phyloP scores from a whole-genome alignment of 1,284 basidiomycete species.

The Heterobasidion irregulare region DNA sequence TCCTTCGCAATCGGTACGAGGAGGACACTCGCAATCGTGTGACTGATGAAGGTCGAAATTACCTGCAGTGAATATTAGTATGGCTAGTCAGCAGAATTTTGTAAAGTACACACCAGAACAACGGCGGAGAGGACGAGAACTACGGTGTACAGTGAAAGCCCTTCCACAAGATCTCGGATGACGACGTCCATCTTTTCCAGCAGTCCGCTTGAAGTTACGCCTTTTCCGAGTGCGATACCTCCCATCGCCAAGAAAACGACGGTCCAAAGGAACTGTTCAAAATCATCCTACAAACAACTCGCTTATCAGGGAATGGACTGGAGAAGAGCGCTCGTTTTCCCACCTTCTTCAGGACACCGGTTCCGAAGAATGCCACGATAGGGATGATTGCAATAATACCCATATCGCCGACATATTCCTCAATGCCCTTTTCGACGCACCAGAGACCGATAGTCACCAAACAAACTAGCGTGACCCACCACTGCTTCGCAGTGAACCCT shows the following conservation, averaged over 20 bases:
- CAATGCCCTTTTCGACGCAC: slow-evolving; percentile 84
- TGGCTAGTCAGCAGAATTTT: neutral
- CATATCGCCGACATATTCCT: slow-evolving; percentile 88
- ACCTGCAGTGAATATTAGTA: slow-evolving; percentile 32
- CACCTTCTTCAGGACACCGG: slow-evolving; percentile 91
- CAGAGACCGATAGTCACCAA: slow-evolving; percentile 85
- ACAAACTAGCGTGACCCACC: slow-evolving; percentile 84
- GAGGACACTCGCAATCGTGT: slow-evolving; percentile 94
- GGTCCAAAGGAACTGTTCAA: slow-evolving; percentile 91
- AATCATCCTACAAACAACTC: slow-evolving; percentile 69
- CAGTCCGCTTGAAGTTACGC: slow-evolving; percentile 86
- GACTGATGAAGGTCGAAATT: slow-evolving; percentile 87
- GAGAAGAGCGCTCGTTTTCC: neutral
- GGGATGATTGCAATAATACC: slow-evolving; percentile 95
- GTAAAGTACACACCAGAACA: slow-evolving; percentile 63
- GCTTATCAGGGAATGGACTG: neutral
- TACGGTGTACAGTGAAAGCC: slow-evolving; percentile 72
- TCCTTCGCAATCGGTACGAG: slow-evolving; percentile 93
- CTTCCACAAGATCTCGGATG: slow-evolving; percentile 67
- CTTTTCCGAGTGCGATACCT: slow-evolving; percentile 93
- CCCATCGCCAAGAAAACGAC: slow-evolving; percentile 98
- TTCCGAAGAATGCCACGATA: slow-evolving; percentile 91
- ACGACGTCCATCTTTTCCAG: slow-evolving; percentile 69
- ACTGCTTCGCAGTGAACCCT: slow-evolving; percentile 78
- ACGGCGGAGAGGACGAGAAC: slow-evolving; percentile 79